A percentile compares a stretch with the other conserved stretches of the same genome.
These are phyloP conservation scores for Phytophthora uliginosa DNA, from an alignment of 352 stramenopile species.

Conservation along the genomic window DNA sequence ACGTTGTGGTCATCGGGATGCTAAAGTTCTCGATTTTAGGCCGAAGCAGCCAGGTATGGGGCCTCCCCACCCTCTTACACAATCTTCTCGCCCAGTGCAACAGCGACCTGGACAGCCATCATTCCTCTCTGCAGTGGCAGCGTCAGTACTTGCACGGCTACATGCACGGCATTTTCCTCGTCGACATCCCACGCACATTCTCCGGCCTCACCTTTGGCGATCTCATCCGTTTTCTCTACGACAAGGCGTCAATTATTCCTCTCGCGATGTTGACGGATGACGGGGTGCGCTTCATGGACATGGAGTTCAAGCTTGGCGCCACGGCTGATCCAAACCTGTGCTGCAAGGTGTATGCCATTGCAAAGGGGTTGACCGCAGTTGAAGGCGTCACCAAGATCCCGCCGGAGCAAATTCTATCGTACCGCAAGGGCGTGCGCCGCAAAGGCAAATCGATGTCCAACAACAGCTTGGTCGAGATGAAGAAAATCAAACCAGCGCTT, in stretches of 20 bases:
- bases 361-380: slow-evolving; percentile 62
- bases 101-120: slow-evolving; percentile 57
- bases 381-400: slow-evolving; percentile 72
- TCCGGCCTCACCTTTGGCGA: slow-evolving; percentile 85
- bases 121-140: slow-evolving; percentile 72
- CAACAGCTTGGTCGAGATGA: slow-evolving; percentile 41
- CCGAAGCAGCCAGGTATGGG: slow-evolving; percentile 70
- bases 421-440: slow-evolving; percentile 74
- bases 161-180: slow-evolving; percentile 77
- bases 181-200: slow-evolving; percentile 85
- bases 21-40: slow-evolving; percentile 82
- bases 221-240: slow-evolving; percentile 85
- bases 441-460: slow-evolving; percentile 58
- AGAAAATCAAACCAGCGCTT: slow-evolving; percentile 67
- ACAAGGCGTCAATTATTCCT: slow-evolving; percentile 75
- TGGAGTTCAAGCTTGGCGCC: slow-evolving; percentile 82
- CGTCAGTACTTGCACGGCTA: slow-evolving; percentile 75
- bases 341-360: slow-evolving; percentile 85
- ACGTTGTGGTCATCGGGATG: slow-evolving; percentile 75
- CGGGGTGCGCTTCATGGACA: slow-evolving; percentile 75
- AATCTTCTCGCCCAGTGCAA: slow-evolving; percentile 72
- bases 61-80: slow-evolving; percentile 72
- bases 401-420: slow-evolving; percentile 79
- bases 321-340: slow-evolving; percentile 82
- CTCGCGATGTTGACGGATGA: slow-evolving; percentile 76